Conservation (phyloP, 352 stramenopile genomes). For the Globisporangium lucens region DNA sequence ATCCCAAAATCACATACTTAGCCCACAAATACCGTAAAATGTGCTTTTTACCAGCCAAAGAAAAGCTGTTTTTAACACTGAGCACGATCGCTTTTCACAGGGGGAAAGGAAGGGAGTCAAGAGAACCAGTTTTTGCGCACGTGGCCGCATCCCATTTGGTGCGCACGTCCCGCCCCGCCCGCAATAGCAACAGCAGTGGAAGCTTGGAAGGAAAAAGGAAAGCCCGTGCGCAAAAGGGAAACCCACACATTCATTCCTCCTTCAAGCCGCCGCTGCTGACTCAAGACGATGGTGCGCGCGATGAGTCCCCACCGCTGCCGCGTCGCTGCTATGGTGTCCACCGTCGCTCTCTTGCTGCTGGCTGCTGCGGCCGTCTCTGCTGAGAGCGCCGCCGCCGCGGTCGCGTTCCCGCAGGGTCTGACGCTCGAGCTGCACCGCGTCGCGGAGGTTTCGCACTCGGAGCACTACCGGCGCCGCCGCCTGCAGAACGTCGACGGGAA, state of each 20-base stretch:
- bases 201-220: not conserved
- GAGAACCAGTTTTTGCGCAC: conserved; percentile 1
- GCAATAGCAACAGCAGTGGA: not conserved
- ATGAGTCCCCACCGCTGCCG: not conserved
- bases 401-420: conserved; percentile 18
- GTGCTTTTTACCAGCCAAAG: not conserved
- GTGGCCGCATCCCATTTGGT: not conserved
- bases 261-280: not conserved
- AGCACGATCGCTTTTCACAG: not conserved
- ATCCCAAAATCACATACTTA: not conserved
- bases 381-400: not conserved
- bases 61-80: not conserved
- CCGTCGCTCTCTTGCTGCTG: not conserved
- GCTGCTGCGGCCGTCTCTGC: not conserved
- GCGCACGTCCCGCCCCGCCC: no score
- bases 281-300: conserved; percentile 4
- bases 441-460: conserved; percentile 16
- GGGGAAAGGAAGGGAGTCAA: not conserved
- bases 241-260: not conserved
- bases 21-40: no score
- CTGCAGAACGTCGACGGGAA: conserved; percentile 25
- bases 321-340: not conserved
- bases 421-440: conserved; percentile 46
- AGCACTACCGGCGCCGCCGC: conserved; percentile 45
- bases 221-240: not conserved